Evolutionary conservation across 2,329 filamentous ascomycete genomes (phyloP).

Genomic region (Fusarium sp.): DNA sequence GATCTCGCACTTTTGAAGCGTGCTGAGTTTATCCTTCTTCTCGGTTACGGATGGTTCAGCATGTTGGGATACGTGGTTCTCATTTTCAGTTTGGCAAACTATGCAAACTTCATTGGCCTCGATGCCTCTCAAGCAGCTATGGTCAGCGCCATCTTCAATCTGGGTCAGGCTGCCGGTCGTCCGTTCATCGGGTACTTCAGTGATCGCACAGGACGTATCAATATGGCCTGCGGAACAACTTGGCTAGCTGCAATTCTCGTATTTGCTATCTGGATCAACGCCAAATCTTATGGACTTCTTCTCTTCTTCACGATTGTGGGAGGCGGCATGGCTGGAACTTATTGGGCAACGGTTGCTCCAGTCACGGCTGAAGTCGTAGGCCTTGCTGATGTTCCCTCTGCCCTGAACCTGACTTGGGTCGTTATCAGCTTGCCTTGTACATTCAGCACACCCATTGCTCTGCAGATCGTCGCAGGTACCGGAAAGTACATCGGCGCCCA

Average conservation of each 20-base stretch:
- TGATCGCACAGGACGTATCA: slow-evolving; percentile 77
- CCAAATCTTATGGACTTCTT: slow-evolving; percentile 71
- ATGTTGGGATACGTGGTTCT: slow-evolving; percentile 81
- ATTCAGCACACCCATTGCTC: slow-evolving; percentile 73
- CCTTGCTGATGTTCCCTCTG: slow-evolving; percentile 73
- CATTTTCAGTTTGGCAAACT: slow-evolving; percentile 81
- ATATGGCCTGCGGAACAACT: slow-evolving; percentile 75
- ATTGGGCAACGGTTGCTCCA: slow-evolving; percentile 77
- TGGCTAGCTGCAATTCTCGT: slow-evolving; percentile 72
- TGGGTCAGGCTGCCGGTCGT: slow-evolving; percentile 74
- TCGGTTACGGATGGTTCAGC: slow-evolving; percentile 76
- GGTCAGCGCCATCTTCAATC: slow-evolving; percentile 78
- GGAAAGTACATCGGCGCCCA: slow-evolving; percentile 65
- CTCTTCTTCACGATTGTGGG: slow-evolving; percentile 79
- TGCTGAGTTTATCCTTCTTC: slow-evolving; percentile 71
- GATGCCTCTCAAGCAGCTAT: slow-evolving; percentile 74
- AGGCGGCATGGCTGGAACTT: slow-evolving; percentile 76
- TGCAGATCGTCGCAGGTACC: slow-evolving; percentile 61
- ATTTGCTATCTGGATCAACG: slow-evolving; percentile 79
- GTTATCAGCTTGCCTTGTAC: slow-evolving; percentile 77
- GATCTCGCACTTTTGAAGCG: slow-evolving; percentile 71
- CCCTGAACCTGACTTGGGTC: slow-evolving; percentile 77
- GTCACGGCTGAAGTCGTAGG: slow-evolving; percentile 81
- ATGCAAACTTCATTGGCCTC: slow-evolving; percentile 75
- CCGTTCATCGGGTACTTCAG: slow-evolving; percentile 79